Percentiles rank a stretch among this genome's conserved stretches.
Conservation (phyloP, 179 eudicot genomes). For the Spergularia azorica region DNA sequence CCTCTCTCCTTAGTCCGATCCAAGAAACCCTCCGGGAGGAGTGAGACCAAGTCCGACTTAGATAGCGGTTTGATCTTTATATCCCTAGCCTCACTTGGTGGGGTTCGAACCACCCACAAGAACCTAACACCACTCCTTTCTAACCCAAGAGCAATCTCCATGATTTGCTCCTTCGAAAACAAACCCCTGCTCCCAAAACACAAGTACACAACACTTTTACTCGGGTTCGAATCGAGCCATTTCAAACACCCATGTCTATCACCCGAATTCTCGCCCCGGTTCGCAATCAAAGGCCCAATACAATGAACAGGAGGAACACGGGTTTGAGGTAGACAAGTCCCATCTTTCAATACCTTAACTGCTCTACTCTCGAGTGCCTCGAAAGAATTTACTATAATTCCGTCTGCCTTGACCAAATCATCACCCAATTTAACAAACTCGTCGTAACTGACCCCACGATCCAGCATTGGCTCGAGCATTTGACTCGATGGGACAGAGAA, state of each 20-base stretch:
- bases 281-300: conserved; percentile 35
- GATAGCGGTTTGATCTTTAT: conserved; percentile 18
- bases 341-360: conserved; percentile 28
- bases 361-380: conserved; percentile 37
- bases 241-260: conserved; percentile 35
- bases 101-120: conserved; percentile 63
- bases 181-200: conserved; percentile 60
- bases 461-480: conserved; percentile 41
- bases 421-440: conserved; percentile 31
- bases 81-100: conserved; percentile 31
- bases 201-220: conserved; percentile 52
- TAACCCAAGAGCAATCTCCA: conserved; percentile 58
- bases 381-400: conserved; percentile 41
- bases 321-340: conserved; percentile 22
- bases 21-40: conserved; percentile 54
- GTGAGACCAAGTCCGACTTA: conserved; percentile 27
- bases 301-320: conserved; percentile 24
- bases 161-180: conserved; percentile 41
- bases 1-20: conserved; percentile 50
- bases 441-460: conserved; percentile 29
- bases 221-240: conserved; percentile 61
- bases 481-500: conserved; percentile 31
- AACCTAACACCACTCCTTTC: conserved; percentile 63
- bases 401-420: conserved; percentile 30
- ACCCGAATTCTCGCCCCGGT: conserved; percentile 12